Evolutionary conservation across 1,284 basidiomycete genomes (phyloP).

Genomic region (Rhodotorula sp.): DNA sequence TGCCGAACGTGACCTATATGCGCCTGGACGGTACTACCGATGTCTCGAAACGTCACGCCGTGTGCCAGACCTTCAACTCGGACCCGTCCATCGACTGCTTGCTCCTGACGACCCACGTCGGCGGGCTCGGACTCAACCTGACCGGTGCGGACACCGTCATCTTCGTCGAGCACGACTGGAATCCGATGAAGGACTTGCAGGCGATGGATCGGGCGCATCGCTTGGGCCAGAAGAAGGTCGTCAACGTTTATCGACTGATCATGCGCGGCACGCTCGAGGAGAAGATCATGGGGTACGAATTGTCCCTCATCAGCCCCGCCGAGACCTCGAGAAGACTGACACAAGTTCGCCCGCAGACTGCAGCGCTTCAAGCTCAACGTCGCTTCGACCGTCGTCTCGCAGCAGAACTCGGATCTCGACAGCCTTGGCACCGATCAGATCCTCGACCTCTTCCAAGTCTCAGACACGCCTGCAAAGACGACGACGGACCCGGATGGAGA

Average conservation of each 20-base stretch:
- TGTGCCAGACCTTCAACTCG: constrained; percentile 96
- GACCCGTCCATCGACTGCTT: constrained; percentile 98
- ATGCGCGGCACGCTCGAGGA: constrained; percentile 97
- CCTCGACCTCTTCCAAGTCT: constrained; percentile 74
- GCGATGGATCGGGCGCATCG: constrained; percentile 99
- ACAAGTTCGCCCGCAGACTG: constrained; percentile 56
- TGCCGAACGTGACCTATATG: constrained; percentile 98
- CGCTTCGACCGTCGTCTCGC: constrained; percentile 92
- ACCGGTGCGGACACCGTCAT: constrained; percentile 99
- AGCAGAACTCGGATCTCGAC: constrained; percentile 88
- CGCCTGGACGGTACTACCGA: constrained; percentile 90
- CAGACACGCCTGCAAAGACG: constrained; percentile 8
- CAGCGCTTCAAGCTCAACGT: constrained; percentile 99
- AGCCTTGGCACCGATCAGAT: constrained; percentile 98
- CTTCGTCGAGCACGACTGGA: constrained; percentile 99
- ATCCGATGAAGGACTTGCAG: constrained; percentile 99
- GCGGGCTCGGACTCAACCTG: constrained; percentile 90
- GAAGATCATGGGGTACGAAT: constrained; percentile 88
- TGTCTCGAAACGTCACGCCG: constrained; percentile 82
- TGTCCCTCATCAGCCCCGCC: background rate
- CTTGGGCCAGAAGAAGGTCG: constrained; percentile 97
- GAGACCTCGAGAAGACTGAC: background rate
- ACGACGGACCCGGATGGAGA: constrained; percentile 26
- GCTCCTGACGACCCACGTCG: constrained; percentile 92
- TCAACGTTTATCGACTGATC: constrained; percentile 96